Conservation (phyloP, 192 early-diverging fungal genomes). For the Coemansia sp. region DNA sequence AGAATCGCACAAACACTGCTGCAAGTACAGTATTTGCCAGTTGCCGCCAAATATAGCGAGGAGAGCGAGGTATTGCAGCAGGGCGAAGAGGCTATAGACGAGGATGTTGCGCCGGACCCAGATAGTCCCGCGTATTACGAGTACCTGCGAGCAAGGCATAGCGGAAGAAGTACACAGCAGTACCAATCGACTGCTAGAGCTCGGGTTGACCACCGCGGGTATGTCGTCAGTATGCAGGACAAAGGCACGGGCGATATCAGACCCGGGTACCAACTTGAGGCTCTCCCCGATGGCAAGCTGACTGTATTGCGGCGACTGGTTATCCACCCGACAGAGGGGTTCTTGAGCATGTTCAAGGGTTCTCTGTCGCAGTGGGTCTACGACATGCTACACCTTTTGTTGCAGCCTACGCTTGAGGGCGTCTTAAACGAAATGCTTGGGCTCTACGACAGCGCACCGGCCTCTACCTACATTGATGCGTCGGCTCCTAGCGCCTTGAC, state of each 20-base stretch:
- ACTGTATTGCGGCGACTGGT: slow-evolving; percentile 55
- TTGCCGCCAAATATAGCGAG: slow-evolving; percentile 9
- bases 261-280: slow-evolving; percentile 62
- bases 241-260: slow-evolving; percentile 59
- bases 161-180: slow-evolving; percentile 15
- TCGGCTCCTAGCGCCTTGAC: slow-evolving; percentile 65
- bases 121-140: slow-evolving; percentile 54
- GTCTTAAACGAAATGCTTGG: slow-evolving; percentile 85
- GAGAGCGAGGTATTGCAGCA: background rate
- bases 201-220: slow-evolving; percentile 57
- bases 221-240: slow-evolving; percentile 55
- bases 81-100: background rate
- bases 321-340: slow-evolving; percentile 66
- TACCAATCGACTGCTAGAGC: slow-evolving; percentile 14
- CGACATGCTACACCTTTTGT: slow-evolving; percentile 66
- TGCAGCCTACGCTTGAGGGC: slow-evolving; percentile 87
- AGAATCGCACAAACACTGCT: slow-evolving; percentile 66
- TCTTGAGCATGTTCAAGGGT: slow-evolving; percentile 58
- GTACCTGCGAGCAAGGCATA: slow-evolving; percentile 44
- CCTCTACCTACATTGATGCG: slow-evolving; percentile 64
- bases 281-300: slow-evolving; percentile 61
- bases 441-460: slow-evolving; percentile 75
- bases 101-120: slow-evolving; percentile 34
- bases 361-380: slow-evolving; percentile 78
- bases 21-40: slow-evolving; percentile 72